Base-by-base conservation (phyloP, 371 early-diverging fungal species). In the Cokeromyces recurvatus region DNA sequence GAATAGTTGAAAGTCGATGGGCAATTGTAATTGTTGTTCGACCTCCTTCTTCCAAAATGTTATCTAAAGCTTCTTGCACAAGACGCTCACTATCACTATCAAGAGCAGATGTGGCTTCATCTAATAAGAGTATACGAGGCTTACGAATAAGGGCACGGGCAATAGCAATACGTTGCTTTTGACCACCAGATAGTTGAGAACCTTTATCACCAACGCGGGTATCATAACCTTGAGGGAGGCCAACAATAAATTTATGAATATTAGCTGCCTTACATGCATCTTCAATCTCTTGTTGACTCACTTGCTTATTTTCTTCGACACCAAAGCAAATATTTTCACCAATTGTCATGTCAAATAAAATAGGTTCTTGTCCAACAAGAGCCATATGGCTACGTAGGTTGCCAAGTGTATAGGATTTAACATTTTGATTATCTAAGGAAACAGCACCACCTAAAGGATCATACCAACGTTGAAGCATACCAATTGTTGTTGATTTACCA, bases 31-130 rank as follows among this genome's bases (percentile, higher is more conserved):
- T 71, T 7, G 87, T 84, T 10, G 73, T 82, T 12, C 82, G 62
- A 31, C 85, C 52, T 8, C 57, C 52, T 38, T 57, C 84, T 34
- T 79, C 60, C 3, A 79, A 53, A 6, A 91, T 87, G 23, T 56
- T 66, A 55, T 89, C 87, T 29, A 97, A 65, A 0, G 92, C 95
- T 36, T 74, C 77, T 53, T 95, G 91, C 8, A 98, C 90, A 21
- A 88, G 64, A 48, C 78, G 79, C 63, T 99, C 98, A 34, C 85
- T 82, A 51, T 88, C 82, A 19, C 87, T 81, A 62, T 95, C 95
- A 41, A 95, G 55, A 0, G 94, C 94, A 10, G 89, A 86, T 3
- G 99, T 97, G 0, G 98, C 94, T 59, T 98, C 99, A 60, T 98
- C 99, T 22, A 97, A 65, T 23, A 97, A 65, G 36, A 97, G 65